These are phyloP conservation scores for Acrodontium crateriforme DNA, from an alignment of 2,329 filamentous ascomycete species.

Conservation along the genomic window DNA sequence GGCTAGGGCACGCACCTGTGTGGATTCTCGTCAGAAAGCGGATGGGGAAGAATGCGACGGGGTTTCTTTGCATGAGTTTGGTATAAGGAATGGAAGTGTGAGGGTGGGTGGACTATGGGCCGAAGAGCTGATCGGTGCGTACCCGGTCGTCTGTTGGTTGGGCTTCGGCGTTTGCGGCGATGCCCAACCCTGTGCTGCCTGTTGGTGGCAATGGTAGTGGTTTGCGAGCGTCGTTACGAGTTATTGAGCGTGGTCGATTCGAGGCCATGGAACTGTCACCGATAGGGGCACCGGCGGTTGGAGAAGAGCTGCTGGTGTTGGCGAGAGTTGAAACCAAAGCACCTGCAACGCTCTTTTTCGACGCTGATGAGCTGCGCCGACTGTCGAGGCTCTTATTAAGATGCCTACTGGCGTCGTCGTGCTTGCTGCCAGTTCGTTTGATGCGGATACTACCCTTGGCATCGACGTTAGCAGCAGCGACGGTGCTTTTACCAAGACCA, in stretches of 20 bases:
- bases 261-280: slow-evolving; percentile 2
- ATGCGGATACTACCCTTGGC: slow-evolving; percentile 54
- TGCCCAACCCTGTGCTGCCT: slow-evolving; percentile 7
- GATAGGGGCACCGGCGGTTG: slow-evolving; percentile 17
- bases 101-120: slow-evolving; percentile 19
- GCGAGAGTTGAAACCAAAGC: slow-evolving; percentile 7
- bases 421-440: slow-evolving; percentile 29
- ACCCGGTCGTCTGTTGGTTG: slow-evolving; percentile 26
- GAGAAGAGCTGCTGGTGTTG: slow-evolving; percentile 4
- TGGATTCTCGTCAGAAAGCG: too few species aligned
- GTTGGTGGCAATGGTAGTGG: neutral
- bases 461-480: slow-evolving; percentile 75
- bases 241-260: slow-evolving; percentile 17
- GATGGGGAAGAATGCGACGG: too few species aligned
- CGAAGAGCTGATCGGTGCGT: slow-evolving; percentile 31
- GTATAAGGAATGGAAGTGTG: neutral
- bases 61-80: too few species aligned
- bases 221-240: slow-evolving; percentile 8
- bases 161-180: slow-evolving; percentile 13
- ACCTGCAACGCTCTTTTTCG: slow-evolving; percentile 54
- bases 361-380: slow-evolving; percentile 73
- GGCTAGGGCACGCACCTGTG: too few species aligned
- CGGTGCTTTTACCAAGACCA: slow-evolving; percentile 79
- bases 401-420: slow-evolving; percentile 34
- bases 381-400: slow-evolving; percentile 78